Base-by-base conservation (phyloP, 1,139 yeast species). In the Yamadazyma friedrichii region DNA sequence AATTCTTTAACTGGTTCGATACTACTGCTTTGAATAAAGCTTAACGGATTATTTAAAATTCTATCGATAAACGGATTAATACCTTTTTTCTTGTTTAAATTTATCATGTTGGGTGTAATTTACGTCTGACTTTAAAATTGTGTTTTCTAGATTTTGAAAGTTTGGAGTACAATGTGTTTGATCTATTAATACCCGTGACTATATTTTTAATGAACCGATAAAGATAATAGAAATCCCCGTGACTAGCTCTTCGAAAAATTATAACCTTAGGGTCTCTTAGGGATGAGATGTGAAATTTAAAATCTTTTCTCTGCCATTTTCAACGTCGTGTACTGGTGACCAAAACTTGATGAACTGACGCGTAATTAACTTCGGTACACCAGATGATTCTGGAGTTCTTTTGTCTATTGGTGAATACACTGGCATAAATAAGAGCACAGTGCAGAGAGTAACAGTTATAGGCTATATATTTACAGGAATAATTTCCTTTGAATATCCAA, bases 1-100 rank as follows among this genome's bases (percentile, higher is more conserved):
- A 59, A 32, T 15, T 49, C 32, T 56, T 46, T 42, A 50, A 38
- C 36, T 9, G 47, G 29, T 32, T 50, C 51, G 9, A 51, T 38
- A 55, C 60, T 42, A 57, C 53, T 47, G 69, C 77, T 36, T 68
- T 65, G 51, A 55, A 73, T 76, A 60, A 84, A 84, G 28, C 76
- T 75, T 41, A 82, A 61, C 12, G 86, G 88, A 48, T 74, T 76
- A 42, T 76, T 62, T 35, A 81, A 70, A 47, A 80, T 76, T 54
- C 85, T 68, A 53, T 80, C 84, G 43, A 80, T 75, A 41, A 79
- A 62, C 5, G 76, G 76, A 47, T 65, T 65, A 22, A 45, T 52
- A 32, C 42, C 52, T 39, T 42, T 45, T 42, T 50, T 50, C 40
- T 50, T 49, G 31, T 44, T 48, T 22, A 44, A 36, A 30, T 44